phyloP scores from a whole-genome alignment of 352 stramenopile genomes.

The Pythium diclinum region DNA sequence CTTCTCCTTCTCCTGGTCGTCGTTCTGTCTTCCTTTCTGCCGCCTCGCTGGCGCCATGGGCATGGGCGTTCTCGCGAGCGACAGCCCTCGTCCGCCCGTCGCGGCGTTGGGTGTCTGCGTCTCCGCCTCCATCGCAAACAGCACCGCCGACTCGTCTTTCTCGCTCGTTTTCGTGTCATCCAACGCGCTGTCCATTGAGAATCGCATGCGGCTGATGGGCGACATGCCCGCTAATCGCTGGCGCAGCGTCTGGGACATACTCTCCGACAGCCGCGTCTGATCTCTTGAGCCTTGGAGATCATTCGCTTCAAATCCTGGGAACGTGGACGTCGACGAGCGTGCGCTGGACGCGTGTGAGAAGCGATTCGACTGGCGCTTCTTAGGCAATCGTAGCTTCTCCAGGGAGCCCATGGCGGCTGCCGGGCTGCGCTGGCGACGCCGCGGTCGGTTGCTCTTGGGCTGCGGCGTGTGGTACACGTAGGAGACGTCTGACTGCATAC shows the following conservation, averaged over 20 bases:
- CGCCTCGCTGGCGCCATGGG: slow-evolving; percentile 8
- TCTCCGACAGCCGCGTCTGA: slow-evolving; percentile 15
- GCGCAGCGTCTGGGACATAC: slow-evolving; percentile 53
- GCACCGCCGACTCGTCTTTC: slow-evolving; percentile 15
- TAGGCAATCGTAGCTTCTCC: slow-evolving; percentile 11
- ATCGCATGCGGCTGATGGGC: slow-evolving; percentile 41
- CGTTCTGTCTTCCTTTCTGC: neutral
- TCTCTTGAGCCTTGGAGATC: slow-evolving; percentile 34
- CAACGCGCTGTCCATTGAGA: slow-evolving; percentile 20
- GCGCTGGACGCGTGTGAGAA: neutral
- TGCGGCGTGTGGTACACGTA: slow-evolving; percentile 70
- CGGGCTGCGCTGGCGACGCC: slow-evolving; percentile 18
- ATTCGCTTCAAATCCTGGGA: slow-evolving; percentile 58
- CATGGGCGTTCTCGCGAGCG: slow-evolving; percentile 7
- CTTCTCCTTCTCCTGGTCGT: neutral
- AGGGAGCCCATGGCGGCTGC: slow-evolving; percentile 16
- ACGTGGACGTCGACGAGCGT: slow-evolving; percentile 34
- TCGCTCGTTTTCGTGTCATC: slow-evolving; percentile 8
- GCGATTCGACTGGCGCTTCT: slow-evolving; percentile 10
- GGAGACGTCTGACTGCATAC: slow-evolving; percentile 38
- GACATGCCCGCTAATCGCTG: slow-evolving; percentile 52
- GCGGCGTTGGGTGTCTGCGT: slow-evolving; percentile 3
- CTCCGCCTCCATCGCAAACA: slow-evolving; percentile 22
- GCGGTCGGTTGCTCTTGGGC: slow-evolving; percentile 8
- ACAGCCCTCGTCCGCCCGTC: neutral